Evolutionary conservation across 305 asterid genomes (phyloP).

Genomic region (Euphrasia arctica): DNA sequence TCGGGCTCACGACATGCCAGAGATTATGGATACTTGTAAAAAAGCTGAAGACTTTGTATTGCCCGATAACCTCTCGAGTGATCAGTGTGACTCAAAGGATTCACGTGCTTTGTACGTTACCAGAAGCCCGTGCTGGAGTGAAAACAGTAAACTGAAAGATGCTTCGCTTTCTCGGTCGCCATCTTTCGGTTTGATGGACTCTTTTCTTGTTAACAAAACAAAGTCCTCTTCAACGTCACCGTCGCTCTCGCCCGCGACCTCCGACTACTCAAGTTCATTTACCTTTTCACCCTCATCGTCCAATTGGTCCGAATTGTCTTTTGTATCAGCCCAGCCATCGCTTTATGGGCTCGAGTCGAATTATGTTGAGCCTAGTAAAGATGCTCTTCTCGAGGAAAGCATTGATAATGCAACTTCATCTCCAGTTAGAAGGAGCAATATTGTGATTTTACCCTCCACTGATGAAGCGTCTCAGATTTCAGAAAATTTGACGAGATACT

Average conservation of each 20-base stretch:
- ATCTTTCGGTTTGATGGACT: conserved; percentile 55
- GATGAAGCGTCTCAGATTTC: conserved; percentile 49
- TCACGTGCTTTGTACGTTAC: conserved; percentile 48
- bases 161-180: conserved; percentile 37
- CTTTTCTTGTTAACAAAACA: conserved; percentile 48
- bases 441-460: conserved; percentile 43
- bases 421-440: conserved; percentile 45
- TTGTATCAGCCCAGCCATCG: conserved; percentile 63
- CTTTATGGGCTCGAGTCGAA: conserved; percentile 42
- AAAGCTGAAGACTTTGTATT: conserved; percentile 41
- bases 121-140: conserved; percentile 41
- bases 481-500: conserved; percentile 29
- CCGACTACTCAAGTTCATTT: conserved; percentile 68
- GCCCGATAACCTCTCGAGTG: conserved; percentile 13
- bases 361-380: conserved; percentile 20
- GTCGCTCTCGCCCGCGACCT: conserved; percentile 44
- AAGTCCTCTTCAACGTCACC: conserved; percentile 77
- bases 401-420: conserved; percentile 19
- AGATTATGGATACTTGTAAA: conserved; percentile 19
- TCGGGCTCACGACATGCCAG: not conserved
- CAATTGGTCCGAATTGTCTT: conserved; percentile 76
- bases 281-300: conserved; percentile 87
- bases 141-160: conserved; percentile 14
- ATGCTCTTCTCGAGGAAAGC: conserved; percentile 19
- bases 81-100: conserved; percentile 42